Conservation (phyloP, 169 alveolate species). For the Cryptosporidium meleagridis region DNA sequence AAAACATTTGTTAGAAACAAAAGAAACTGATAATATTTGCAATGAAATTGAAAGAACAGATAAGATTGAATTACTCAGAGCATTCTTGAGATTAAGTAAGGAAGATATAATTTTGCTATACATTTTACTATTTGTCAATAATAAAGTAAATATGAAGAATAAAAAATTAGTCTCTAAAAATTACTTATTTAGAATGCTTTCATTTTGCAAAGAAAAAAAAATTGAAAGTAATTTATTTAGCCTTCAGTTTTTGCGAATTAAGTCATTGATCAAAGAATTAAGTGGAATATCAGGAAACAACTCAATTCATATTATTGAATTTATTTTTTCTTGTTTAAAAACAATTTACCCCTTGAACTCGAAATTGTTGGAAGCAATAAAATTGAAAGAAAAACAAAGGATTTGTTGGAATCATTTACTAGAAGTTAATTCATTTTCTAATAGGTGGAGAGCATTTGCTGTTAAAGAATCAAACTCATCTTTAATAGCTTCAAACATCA, state of each 20-base stretch:
- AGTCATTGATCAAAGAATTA: constrained; percentile 4
- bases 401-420: constrained; percentile 28
- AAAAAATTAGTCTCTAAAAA: background rate
- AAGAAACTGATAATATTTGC: background rate
- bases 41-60: constrained; percentile 1
- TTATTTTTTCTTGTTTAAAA: constrained; percentile 41
- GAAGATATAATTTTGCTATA: constrained; percentile 39
- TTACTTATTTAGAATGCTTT: constrained; percentile 20
- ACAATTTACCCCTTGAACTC: constrained; percentile 63
- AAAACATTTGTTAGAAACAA: constrained; percentile 17
- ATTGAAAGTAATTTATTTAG: constrained; percentile 1
- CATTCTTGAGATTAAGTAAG: constrained; percentile 52
- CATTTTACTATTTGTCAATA: background rate
- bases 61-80: constrained; percentile 28
- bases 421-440: constrained; percentile 5
- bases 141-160: constrained; percentile 2
- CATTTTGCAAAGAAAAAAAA: constrained; percentile 23
- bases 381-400: constrained; percentile 37
- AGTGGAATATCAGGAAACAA: background rate
- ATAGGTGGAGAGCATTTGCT: constrained; percentile 19
- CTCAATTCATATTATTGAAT: background rate
- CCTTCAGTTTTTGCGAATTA: constrained; percentile 56
- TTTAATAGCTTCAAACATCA: background rate
- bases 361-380: constrained; percentile 22
- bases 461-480: background rate